Evolutionary conservation across 305 asterid genomes (phyloP).

Genomic region (Fraxinus albicans): DNA sequence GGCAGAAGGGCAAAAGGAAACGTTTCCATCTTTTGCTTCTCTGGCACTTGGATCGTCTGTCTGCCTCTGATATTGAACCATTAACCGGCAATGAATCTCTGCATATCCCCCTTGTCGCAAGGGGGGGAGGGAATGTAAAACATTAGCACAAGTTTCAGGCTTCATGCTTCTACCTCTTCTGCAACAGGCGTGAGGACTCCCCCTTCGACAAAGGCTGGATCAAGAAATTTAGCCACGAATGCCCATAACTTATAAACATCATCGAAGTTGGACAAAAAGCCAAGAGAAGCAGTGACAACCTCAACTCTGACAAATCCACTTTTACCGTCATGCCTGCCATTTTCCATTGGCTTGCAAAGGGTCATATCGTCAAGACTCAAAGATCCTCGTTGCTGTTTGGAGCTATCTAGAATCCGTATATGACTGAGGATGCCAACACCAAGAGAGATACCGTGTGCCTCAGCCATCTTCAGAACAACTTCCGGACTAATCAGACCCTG

Average conservation of each 20-base stretch:
- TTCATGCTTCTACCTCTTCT: constrained; percentile 63
- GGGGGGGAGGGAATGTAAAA: constrained; percentile 12
- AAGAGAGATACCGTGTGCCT: constrained; percentile 65
- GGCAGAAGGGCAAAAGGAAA: constrained; percentile 41
- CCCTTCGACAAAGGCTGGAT: constrained; percentile 67
- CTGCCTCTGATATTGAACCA: background rate
- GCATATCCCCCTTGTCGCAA: constrained; percentile 28
- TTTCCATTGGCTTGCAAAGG: constrained; percentile 88
- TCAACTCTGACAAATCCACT: constrained; percentile 87
- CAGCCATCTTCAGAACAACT: constrained; percentile 76
- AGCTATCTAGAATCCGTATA: constrained; percentile 63
- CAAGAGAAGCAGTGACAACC: constrained; percentile 96
- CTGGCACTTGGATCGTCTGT: constrained; percentile 16
- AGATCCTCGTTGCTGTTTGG: constrained; percentile 58
- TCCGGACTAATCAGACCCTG: constrained; percentile 80
- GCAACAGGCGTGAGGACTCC: constrained; percentile 64
- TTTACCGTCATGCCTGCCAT: constrained; percentile 63
- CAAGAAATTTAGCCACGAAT: constrained; percentile 86
- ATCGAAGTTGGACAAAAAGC: constrained; percentile 79
- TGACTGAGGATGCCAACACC: constrained; percentile 93
- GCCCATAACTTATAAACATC: constrained; percentile 93
- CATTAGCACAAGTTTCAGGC: constrained; percentile 1
- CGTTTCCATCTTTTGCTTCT: constrained; percentile 1
- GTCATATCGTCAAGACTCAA: constrained; percentile 65
- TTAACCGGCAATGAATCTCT: constrained; percentile 9